A percentile compares a stretch with the other conserved stretches of the same genome.
Conservation (phyloP, 805 yeast species). For the Saccharomycopsis microspora region DNA sequence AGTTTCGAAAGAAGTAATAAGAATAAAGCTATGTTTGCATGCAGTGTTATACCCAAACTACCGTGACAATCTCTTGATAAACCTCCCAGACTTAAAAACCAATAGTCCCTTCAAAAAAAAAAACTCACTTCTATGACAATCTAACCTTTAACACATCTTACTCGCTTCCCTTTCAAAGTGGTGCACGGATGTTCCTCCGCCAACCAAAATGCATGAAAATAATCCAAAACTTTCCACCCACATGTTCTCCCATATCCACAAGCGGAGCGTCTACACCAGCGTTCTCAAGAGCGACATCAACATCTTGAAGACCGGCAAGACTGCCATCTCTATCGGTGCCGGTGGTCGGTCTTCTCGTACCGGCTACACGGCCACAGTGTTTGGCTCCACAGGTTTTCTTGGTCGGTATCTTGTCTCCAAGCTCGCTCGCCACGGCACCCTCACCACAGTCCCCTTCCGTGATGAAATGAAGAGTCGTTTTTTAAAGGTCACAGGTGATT, state of each 20-base stretch:
- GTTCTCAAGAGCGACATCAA: slow-evolving; percentile 45
- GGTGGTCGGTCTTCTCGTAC: slow-evolving; percentile 82
- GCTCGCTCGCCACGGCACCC: slow-evolving; percentile 74
- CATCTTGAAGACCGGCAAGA: slow-evolving; percentile 67
- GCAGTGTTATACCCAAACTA: too few relatives aligned
- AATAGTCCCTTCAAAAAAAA: too few relatives aligned
- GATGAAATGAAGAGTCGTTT: slow-evolving; percentile 71
- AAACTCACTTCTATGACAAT: too few relatives aligned
- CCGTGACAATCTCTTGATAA: too few relatives aligned
- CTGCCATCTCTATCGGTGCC: slow-evolving; percentile 55
- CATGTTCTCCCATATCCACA: not conserved
- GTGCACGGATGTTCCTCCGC: not conserved
- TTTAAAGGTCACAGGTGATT: slow-evolving; percentile 73
- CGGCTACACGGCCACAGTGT: slow-evolving; percentile 82
- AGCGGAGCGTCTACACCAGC: slow-evolving; percentile 23
- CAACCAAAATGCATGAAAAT: not conserved
- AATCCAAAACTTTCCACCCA: not conserved
- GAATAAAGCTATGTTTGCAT: too few relatives aligned
- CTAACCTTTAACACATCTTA: too few relatives aligned
- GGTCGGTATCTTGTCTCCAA: slow-evolving; percentile 65
- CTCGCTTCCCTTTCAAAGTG: not conserved
- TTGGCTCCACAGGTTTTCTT: slow-evolving; percentile 71
- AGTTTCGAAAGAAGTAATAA: too few relatives aligned
- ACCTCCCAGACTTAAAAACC: too few relatives aligned
- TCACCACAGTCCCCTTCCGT: slow-evolving; percentile 67